Base-by-base conservation (phyloP, 164 flowering plant genomes). In the Cinnamomum chago region DNA sequence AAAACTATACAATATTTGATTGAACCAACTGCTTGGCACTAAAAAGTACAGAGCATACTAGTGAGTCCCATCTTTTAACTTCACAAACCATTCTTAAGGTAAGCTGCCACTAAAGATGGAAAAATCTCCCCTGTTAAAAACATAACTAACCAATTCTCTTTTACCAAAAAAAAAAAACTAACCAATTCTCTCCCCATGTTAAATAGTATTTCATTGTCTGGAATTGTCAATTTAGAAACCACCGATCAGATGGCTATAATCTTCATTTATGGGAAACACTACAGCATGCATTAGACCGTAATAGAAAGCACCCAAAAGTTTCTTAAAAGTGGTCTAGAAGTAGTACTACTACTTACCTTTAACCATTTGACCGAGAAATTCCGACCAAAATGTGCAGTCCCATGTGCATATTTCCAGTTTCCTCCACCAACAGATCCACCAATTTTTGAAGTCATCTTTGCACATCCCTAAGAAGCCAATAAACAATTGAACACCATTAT, bases 381-480 rank as follows among this genome's bases (percentile, higher is more conserved):
- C 50, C 98, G 88, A 65, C 99, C 99, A 86, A 91, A 96, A 79
- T 94, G 99, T 79, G 98, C 97, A 76, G 98, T 91, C 78, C 99
- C 99, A 84, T 96, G 99, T 20, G 92, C 93, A 87, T 94, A 87
- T 81, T 96, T 96, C 99, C 99, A 96, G 68, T 94, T 94, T 30
- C 99, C 99, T 60, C 97, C 99, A 68, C 88, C 91, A 79, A 87
- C 88, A 78, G 80, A 85, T 14, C 93, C 99, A 78, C 99, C 99
- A 84, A 94, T 96, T 86, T 89, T 90, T 51, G 98, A 92, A 78
- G 90, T 91, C 99, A 96, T 96, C 86, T 92, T 96, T 72, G 99
- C 99, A 83, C 98, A 94, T 72, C 99, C 99, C 99, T 96, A 64
- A 50, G 33, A 81, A 79, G 60, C 20, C 50, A 69, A 62, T 18